Conservation (phyloP, 2,329 filamentous ascomycete species). For the Colletotrichum eleusines region DNA sequence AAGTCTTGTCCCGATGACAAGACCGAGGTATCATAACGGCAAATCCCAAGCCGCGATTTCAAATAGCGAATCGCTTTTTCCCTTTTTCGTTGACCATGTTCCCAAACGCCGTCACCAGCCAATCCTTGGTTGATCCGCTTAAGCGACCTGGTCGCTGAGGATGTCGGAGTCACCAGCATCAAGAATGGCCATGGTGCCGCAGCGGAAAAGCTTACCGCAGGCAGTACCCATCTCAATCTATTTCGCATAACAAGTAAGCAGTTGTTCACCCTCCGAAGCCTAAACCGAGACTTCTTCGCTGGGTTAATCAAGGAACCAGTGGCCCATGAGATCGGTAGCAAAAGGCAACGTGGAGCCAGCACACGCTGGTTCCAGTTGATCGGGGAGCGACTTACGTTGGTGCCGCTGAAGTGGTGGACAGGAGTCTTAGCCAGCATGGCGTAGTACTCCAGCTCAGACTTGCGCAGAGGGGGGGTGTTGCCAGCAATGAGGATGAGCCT, state of each 20-base stretch:
- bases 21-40: slow-evolving; percentile 36
- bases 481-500: slow-evolving; percentile 95
- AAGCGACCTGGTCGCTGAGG: slow-evolving; percentile 80
- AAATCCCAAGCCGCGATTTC: slow-evolving; percentile 33
- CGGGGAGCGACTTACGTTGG: slow-evolving; percentile 84
- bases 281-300: slow-evolving; percentile 85
- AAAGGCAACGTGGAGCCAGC: slow-evolving; percentile 48
- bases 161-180: slow-evolving; percentile 99
- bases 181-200: slow-evolving; percentile 96
- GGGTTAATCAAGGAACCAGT: slow-evolving; percentile 68
- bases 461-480: slow-evolving; percentile 98
- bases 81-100: slow-evolving; percentile 43
- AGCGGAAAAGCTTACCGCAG: slow-evolving; percentile 98
- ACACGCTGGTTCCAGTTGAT: slow-evolving; percentile 16
- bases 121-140: slow-evolving; percentile 50
- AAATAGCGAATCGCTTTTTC: slow-evolving; percentile 29
- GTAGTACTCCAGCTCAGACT: slow-evolving; percentile 97
- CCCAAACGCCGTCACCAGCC: slow-evolving; percentile 58
- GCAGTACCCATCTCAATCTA: slow-evolving; percentile 98
- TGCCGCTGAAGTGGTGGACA: slow-evolving; percentile 97
- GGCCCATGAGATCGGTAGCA: slow-evolving; percentile 41
- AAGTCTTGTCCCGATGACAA: slow-evolving; percentile 32
- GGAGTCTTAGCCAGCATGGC: slow-evolving; percentile 92
- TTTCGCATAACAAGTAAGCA: slow-evolving; percentile 65
- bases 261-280: slow-evolving; percentile 88